phyloP scores from a whole-genome alignment of 768 basidiomycete species.

The Lactarius indigo region DNA sequence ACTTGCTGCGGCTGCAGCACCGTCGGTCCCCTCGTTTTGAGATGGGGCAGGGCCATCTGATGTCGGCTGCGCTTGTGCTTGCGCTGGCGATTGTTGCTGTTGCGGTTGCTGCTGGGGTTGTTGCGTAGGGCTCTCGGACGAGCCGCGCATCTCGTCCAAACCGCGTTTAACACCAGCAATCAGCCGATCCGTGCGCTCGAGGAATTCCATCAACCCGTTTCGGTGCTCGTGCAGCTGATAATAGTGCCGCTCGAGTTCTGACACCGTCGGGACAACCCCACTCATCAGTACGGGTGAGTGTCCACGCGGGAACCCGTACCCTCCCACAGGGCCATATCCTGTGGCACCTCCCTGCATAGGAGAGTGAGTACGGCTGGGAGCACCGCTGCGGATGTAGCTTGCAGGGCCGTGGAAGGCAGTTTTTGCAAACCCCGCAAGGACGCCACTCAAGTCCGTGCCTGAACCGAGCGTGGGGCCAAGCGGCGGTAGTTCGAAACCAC shows the following conservation, averaged over 20 bases:
- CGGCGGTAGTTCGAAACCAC: conserved; percentile 64
- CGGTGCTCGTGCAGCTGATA: conserved; percentile 59
- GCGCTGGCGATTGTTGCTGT: not conserved
- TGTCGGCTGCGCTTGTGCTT: not conserved
- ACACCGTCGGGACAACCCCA: conserved; percentile 41
- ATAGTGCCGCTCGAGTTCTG: conserved; percentile 73
- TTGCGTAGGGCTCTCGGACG: conserved; percentile 24
- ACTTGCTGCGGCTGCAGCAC: conserved; percentile 21
- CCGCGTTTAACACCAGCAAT: conserved; percentile 69
- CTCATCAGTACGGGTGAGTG: conserved; percentile 49
- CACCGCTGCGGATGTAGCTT: conserved; percentile 58
- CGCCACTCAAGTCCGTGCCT: conserved; percentile 27
- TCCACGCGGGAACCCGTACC: conserved; percentile 27
- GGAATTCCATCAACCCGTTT: conserved; percentile 65
- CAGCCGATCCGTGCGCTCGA: conserved; percentile 69
- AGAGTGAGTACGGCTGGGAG: conserved; percentile 71
- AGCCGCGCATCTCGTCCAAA: conserved; percentile 67
- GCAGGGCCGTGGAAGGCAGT: conserved; percentile 35
- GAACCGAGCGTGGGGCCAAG: conserved; percentile 36
- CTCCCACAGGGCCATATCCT: conserved; percentile 35
- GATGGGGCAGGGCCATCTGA: conserved; percentile 4
- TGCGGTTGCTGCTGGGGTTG: not conserved
- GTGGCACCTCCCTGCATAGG: conserved; percentile 46
- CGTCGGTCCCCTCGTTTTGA: conserved; percentile 17
- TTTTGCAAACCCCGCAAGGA: conserved; percentile 19